phyloP scores from a whole-genome alignment of 495 filamentous ascomycete genomes.

The Neurospora sublineolata region DNA sequence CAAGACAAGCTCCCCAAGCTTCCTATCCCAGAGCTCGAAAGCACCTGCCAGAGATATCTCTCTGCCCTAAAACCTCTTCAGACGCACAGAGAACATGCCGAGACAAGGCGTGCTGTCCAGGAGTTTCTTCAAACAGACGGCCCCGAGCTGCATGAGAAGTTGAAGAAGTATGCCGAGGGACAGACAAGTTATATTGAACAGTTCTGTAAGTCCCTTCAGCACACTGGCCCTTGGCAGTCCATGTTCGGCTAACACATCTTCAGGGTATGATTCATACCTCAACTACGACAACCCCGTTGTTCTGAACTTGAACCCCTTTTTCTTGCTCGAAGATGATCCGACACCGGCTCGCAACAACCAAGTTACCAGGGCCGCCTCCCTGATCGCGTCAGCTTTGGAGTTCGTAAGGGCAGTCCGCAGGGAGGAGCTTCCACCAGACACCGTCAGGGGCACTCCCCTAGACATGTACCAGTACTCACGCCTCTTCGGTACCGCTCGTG shows the following conservation, averaged over 20 bases:
- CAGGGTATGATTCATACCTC: slow-evolving; percentile 97
- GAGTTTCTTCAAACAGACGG: slow-evolving; percentile 84
- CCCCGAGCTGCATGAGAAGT: slow-evolving; percentile 70
- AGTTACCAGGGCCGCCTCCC: slow-evolving; percentile 84
- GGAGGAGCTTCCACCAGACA: slow-evolving; percentile 90
- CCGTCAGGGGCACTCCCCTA: slow-evolving; percentile 64
- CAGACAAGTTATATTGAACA: slow-evolving; percentile 97
- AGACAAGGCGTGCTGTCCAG: slow-evolving; percentile 65
- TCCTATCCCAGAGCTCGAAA: slow-evolving; percentile 85
- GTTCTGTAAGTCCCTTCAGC: slow-evolving; percentile 61
- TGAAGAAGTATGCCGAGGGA: slow-evolving; percentile 86
- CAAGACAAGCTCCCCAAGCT: slow-evolving; percentile 86
- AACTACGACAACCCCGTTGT: slow-evolving; percentile 98
- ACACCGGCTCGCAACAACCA: slow-evolving; percentile 94
- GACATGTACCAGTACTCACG: slow-evolving; percentile 98
- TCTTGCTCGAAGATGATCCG: slow-evolving; percentile 93
- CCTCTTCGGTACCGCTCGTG: slow-evolving; percentile 87
- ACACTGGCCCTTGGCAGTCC: slow-evolving; percentile 1
- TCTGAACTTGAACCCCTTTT: slow-evolving; percentile 95
- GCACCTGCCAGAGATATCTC: slow-evolving; percentile 69
- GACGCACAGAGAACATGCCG: slow-evolving; percentile 65
- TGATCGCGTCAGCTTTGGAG: slow-evolving; percentile 78
- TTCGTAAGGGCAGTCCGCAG: slow-evolving; percentile 89
- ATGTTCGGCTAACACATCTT: not conserved
- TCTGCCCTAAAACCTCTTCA: slow-evolving; percentile 75